Percentiles rank a stretch among this genome's conserved stretches.
Conservation (phyloP, 148 eudicot species). For the Rhododendron vialii region DNA sequence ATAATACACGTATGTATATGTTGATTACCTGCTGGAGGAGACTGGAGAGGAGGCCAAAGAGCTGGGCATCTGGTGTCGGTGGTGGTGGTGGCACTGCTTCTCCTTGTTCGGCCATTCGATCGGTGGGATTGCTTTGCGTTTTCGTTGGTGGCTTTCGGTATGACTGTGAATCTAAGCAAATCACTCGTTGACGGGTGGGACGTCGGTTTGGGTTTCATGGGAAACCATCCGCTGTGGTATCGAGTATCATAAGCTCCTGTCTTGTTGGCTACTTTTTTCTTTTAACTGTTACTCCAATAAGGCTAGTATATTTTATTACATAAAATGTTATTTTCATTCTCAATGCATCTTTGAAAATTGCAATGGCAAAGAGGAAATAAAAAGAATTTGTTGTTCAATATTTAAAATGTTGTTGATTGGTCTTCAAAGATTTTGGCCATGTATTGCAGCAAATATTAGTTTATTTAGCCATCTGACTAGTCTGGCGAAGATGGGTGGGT, state of each 20-base stretch:
- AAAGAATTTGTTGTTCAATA: neutral
- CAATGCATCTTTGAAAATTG: neutral
- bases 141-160: neutral
- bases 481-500: neutral
- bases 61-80: constrained; percentile 39
- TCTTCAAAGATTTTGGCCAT: too few species aligned
- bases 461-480: neutral
- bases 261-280: neutral
- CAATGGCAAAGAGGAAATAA: neutral
- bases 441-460: too few species aligned
- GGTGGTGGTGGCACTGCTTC: constrained; percentile 7
- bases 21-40: constrained; percentile 58
- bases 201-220: neutral
- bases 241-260: neutral
- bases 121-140: neutral
- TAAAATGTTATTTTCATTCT: too few species aligned
- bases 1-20: neutral
- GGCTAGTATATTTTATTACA: too few species aligned
- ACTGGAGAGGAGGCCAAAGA: constrained; percentile 64
- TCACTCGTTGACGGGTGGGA: neutral
- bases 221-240: neutral
- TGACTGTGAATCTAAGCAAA: neutral
- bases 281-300: too few species aligned
- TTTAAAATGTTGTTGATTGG: too few species aligned
- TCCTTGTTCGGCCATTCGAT: constrained; percentile 25